Percentiles rank a stretch among this genome's conserved stretches.
Conservation (phyloP, 495 filamentous ascomycete genomes). For the Sabuloglossum arenarium region DNA sequence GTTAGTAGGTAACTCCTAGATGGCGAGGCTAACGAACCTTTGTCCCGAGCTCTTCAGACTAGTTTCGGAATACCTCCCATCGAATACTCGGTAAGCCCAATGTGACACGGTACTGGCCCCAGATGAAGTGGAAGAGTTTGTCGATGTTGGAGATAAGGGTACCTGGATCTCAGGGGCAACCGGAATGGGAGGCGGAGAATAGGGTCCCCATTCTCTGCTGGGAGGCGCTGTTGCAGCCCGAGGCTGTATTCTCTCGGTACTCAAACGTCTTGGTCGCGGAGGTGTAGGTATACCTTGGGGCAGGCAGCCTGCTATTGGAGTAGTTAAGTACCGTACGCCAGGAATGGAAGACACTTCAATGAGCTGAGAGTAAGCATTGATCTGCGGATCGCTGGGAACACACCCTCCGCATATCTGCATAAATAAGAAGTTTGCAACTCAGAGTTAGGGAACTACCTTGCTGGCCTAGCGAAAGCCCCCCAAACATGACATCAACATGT, state of each 20-base stretch:
- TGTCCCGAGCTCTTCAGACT: not conserved
- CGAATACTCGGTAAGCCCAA: not conserved
- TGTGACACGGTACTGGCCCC: not conserved
- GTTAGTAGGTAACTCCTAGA: not conserved
- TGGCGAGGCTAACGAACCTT: not conserved
- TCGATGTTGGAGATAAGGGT: not conserved
- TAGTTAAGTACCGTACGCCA: constrained; percentile 1
- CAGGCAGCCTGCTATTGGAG: not conserved
- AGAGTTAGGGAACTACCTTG: not conserved
- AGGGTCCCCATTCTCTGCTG: not conserved
- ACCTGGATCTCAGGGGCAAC: not conserved
- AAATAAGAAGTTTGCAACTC: not conserved
- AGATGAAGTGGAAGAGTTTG: not conserved
- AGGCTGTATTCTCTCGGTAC: not conserved
- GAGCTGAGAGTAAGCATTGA: not conserved
- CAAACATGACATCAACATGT: not conserved
- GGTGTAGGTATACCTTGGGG: not conserved
- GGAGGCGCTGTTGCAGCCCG: not conserved
- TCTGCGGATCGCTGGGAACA: not conserved
- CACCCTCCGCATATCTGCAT: not conserved
- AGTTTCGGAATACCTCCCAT: not conserved
- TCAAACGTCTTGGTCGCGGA: not conserved
- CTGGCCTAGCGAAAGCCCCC: not conserved
- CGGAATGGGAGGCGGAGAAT: constrained; percentile 1
- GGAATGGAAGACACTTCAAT: not conserved